Conservation (phyloP, 768 basidiomycete genomes). For the Boletus barrowsii region DNA sequence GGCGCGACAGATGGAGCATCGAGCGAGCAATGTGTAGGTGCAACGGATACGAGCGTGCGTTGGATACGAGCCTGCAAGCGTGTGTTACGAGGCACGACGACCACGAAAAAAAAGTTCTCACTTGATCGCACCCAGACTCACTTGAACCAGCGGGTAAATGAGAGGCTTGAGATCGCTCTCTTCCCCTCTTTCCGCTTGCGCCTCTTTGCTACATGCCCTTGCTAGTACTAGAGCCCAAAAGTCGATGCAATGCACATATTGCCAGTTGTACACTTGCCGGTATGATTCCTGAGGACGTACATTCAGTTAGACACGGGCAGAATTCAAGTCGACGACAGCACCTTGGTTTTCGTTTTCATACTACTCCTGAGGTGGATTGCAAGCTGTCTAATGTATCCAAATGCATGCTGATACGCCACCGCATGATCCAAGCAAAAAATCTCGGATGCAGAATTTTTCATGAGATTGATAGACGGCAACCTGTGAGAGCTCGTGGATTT, state of each 20-base stretch:
- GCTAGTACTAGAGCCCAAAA: conserved; percentile 93
- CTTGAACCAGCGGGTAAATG: conserved; percentile 94
- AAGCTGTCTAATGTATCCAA: conserved; percentile 92
- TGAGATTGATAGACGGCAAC: conserved; percentile 87
- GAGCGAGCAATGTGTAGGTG: conserved; percentile 92
- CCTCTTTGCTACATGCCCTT: conserved; percentile 67
- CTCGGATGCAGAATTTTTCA: conserved; percentile 97
- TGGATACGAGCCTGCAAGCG: conserved; percentile 75
- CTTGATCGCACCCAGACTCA: conserved; percentile 91
- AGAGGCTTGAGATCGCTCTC: conserved; percentile 84
- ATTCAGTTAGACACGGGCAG: conserved; percentile 5
- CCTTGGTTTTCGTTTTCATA: conserved; percentile 87
- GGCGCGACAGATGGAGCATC: conserved; percentile 77
- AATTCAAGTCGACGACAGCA: conserved; percentile 25
- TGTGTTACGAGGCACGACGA: neutral
- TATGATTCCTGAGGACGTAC: conserved; percentile 67
- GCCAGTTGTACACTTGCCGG: conserved; percentile 98
- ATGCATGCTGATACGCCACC: conserved; percentile 87
- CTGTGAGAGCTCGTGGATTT: conserved; percentile 86
- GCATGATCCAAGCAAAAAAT: conserved; percentile 78
- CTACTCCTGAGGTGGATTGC: conserved; percentile 90
- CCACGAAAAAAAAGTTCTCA: conserved; percentile 36
- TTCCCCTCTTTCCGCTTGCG: conserved; percentile 46
- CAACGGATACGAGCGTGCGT: conserved; percentile 89
- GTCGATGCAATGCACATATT: conserved; percentile 92